Conservation (phyloP, 495 filamentous ascomycete species). For the Extremus antarcticus region DNA sequence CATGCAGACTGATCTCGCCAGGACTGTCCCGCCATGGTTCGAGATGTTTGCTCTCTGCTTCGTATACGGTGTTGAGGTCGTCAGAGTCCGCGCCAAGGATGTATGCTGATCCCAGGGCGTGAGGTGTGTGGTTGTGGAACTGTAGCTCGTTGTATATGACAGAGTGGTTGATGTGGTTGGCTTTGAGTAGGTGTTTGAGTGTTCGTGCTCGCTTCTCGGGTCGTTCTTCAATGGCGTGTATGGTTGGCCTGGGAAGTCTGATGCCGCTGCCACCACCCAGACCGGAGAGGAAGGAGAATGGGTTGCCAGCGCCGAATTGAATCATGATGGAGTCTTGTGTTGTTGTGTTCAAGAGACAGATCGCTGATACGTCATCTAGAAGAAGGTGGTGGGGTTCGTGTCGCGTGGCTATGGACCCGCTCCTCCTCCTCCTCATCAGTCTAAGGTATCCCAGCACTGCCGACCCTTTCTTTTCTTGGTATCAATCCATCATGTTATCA, state of each 20-base stretch:
- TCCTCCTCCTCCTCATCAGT: too few relatives aligned
- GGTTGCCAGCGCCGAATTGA: neutral
- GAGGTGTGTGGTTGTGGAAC: slow-evolving; percentile 81
- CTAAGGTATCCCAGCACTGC: too few relatives aligned
- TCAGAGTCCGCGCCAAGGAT: slow-evolving; percentile 63
- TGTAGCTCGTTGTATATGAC: slow-evolving; percentile 66
- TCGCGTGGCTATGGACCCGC: too few relatives aligned
- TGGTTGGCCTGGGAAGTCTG: slow-evolving; percentile 55
- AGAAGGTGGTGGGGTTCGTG: too few relatives aligned
- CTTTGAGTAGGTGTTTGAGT: slow-evolving; percentile 76
- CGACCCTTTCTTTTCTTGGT: too few relatives aligned
- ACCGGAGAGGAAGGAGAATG: neutral
- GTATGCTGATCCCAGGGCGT: slow-evolving; percentile 74
- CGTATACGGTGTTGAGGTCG: slow-evolving; percentile 69
- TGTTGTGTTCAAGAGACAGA: too few relatives aligned
- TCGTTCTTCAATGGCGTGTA: slow-evolving; percentile 67
- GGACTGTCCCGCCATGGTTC: slow-evolving; percentile 82
- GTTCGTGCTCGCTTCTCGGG: slow-evolving; percentile 69
- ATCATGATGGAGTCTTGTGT: too few relatives aligned
- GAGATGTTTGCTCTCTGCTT: slow-evolving; percentile 54
- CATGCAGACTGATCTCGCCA: slow-evolving; percentile 63
- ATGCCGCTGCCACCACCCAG: slow-evolving; percentile 33
- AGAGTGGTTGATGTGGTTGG: slow-evolving; percentile 84
- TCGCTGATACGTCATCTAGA: too few relatives aligned
- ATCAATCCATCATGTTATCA: too few relatives aligned